Evolutionary conservation across 257 asterid genomes (phyloP).

Genomic region (Ophiorrhiza pumila): DNA sequence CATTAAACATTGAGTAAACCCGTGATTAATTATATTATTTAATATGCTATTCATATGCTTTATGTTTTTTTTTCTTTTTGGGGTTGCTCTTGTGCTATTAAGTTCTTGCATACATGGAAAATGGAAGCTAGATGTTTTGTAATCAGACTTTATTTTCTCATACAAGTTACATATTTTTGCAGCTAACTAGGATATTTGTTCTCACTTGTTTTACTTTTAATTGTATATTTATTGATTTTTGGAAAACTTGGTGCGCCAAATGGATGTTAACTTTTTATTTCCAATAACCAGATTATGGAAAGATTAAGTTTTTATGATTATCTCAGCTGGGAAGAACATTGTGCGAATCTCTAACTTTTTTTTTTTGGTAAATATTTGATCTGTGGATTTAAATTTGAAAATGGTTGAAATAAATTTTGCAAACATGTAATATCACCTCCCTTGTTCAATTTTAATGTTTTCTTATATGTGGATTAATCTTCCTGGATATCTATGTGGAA

Average conservation of each 20-base stretch:
- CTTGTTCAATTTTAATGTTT: neutral
- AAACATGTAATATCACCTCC: neutral
- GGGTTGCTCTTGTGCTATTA: neutral
- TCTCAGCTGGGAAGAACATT: neutral
- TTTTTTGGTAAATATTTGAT: neutral
- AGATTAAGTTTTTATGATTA: neutral
- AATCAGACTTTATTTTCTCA: too few species aligned
- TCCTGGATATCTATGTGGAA: neutral
- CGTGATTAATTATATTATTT: neutral
- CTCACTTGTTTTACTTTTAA: neutral
- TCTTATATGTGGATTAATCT: neutral
- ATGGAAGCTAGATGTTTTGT: too few species aligned
- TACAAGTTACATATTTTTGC: conserved; percentile 6
- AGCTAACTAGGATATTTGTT: neutral
- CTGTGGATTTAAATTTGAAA: neutral
- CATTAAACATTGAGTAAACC: neutral
- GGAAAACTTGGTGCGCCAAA: neutral
- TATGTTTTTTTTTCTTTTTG: neutral
- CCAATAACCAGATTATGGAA: neutral
- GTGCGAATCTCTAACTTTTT: neutral
- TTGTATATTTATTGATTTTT: neutral
- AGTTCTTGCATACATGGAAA: neutral
- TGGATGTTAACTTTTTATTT: neutral
- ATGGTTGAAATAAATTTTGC: neutral
- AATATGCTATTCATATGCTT: neutral